Conservation (phyloP, 345 rosid species). For the Eucalyptus erythrocorys region DNA sequence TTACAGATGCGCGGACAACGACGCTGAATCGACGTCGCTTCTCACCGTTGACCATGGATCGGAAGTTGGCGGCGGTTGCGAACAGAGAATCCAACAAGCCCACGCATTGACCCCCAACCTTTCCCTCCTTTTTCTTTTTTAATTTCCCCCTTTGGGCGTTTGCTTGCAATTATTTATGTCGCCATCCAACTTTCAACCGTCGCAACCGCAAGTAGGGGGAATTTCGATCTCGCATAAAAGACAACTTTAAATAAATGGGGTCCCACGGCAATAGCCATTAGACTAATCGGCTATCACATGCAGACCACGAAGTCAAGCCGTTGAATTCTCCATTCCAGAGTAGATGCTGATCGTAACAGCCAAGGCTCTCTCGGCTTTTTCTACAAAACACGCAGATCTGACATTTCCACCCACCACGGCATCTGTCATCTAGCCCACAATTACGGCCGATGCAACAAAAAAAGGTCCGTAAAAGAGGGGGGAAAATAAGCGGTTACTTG, state of each 20-base stretch:
- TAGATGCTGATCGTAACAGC: neutral
- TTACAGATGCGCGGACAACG: neutral
- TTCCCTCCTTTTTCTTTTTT: neutral
- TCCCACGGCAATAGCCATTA: neutral
- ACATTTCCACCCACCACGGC: neutral
- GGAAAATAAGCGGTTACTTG: neutral
- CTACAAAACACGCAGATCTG: neutral
- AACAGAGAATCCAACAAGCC: neutral
- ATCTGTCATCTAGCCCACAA: neutral
- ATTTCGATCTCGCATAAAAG: neutral
- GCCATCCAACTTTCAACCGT: neutral
- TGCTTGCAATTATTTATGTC: neutral
- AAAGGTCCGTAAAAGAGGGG: neutral
- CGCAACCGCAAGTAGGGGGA: neutral
- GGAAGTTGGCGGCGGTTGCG: neutral
- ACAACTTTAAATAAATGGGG: neutral
- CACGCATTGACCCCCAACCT: neutral
- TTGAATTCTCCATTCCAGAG: neutral
- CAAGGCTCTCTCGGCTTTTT: neutral
- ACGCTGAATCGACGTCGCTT: neutral
- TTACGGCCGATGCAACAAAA: neutral
- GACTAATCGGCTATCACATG: neutral
- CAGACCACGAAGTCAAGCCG: neutral
- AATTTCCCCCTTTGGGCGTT: neutral
- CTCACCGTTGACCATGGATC: neutral